These are phyloP conservation scores for Solanum piurae DNA, from an alignment of 257 asterid genomes.

Conservation along the genomic window DNA sequence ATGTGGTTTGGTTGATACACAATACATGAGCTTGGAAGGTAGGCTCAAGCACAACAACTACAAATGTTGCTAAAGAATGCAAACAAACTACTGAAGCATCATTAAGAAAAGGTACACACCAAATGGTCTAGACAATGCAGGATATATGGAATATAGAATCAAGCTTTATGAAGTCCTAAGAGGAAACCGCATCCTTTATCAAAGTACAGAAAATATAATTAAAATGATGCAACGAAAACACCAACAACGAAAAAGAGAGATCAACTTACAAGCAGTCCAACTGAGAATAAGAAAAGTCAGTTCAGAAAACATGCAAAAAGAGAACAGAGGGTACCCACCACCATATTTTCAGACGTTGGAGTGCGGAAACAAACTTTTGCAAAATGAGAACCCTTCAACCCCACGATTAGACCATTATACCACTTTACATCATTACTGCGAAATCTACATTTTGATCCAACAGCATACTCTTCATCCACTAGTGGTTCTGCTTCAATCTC, in stretches of 20 bases:
- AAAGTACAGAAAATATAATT: not conserved
- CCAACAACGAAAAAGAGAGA: not conserved
- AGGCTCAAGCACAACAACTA: not conserved
- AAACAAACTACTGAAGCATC: not conserved
- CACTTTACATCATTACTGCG: constrained; percentile 84
- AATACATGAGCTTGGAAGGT: not conserved
- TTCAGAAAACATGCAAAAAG: not conserved
- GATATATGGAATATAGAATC: not conserved
- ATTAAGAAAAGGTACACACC: not conserved
- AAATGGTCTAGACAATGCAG: not conserved
- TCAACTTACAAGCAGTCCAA: not conserved
- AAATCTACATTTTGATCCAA: constrained; percentile 91
- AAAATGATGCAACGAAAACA: not conserved
- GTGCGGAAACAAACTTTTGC: constrained; percentile 68
- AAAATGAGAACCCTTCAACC: constrained; percentile 46
- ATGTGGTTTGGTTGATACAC: not conserved
- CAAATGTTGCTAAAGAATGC: not conserved
- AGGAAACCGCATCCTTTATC: not conserved
- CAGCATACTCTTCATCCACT: constrained; percentile 39
- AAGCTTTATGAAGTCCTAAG: not conserved
- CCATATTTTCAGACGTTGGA: constrained; percentile 86
- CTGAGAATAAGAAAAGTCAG: not conserved
- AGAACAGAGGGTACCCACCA: constrained; percentile 46
- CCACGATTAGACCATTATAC: constrained; percentile 73
- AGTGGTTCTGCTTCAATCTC: constrained; percentile 40